A percentile compares a stretch with the other conserved stretches of the same genome.
These are phyloP conservation scores for Talaromyces amestolkiae DNA, from an alignment of 2,329 filamentous ascomycete species.

Conservation along the genomic window DNA sequence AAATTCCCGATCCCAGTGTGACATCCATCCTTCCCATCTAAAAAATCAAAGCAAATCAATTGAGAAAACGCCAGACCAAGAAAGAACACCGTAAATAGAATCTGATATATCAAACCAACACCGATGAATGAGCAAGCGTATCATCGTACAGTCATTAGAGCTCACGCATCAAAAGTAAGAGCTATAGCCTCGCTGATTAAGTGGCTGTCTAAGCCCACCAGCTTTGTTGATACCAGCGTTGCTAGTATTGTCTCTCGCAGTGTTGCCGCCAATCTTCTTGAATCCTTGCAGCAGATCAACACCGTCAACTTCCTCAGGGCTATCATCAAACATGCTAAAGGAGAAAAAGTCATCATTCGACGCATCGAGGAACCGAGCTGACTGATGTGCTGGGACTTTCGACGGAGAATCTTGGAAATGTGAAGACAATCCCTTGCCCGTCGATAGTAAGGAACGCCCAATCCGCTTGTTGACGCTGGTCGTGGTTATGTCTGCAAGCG, in stretches of 20 bases:
- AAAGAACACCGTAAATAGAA: neutral
- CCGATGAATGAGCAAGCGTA: conserved; percentile 8
- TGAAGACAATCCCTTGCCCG: conserved; percentile 29
- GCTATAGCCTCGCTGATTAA: conserved; percentile 35
- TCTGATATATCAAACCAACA: neutral
- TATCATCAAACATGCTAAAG: conserved; percentile 49
- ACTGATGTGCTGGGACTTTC: conserved; percentile 32
- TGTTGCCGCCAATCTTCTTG: conserved; percentile 45
- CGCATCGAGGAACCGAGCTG: conserved; percentile 34
- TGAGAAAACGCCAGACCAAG: neutral
- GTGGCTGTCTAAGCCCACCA: conserved; percentile 31
- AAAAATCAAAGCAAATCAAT: neutral
- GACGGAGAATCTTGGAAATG: conserved; percentile 41
- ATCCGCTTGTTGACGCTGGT: conserved; percentile 37
- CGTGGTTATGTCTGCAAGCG: conserved; percentile 49
- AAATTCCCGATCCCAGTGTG: conserved; percentile 3
- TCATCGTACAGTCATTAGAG: conserved; percentile 7
- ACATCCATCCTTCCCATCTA: neutral
- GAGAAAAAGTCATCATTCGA: conserved; percentile 47
- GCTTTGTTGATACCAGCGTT: conserved; percentile 34
- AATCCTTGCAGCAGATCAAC: conserved; percentile 49
- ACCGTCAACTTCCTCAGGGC: conserved; percentile 43
- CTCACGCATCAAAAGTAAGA: conserved; percentile 31
- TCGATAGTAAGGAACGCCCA: conserved; percentile 36
- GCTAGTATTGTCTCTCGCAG: conserved; percentile 23